Base-by-base conservation (phyloP, 2,329 filamentous ascomycete species). In the Ophiosphaerella narmari region DNA sequence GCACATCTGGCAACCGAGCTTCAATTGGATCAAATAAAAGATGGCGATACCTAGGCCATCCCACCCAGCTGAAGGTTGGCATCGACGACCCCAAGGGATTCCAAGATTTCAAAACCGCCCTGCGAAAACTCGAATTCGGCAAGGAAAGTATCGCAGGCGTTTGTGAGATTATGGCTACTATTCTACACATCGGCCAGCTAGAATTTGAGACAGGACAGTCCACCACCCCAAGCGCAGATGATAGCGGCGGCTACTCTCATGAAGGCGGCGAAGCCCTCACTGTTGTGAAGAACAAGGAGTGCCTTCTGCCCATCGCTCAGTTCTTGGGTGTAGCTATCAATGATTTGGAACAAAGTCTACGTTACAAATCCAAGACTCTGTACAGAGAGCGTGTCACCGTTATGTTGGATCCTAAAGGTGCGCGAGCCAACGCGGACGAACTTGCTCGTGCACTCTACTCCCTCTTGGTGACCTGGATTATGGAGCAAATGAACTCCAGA, bases 301-400 rank as follows among this genome's bases (percentile, higher is more conserved):
- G 90, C 1, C 80, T 99, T 6, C 81, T 80, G 37, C 90, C 93
- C 40, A 82, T 99, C 46, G 92, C 94, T 9, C 92, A 93, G n/a
- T 99, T 99, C 79, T 79, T 99, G 1, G 94, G 94, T 39, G 88
- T 99, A 6, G 84, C 86, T 63, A 83, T 88, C 8, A 80, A 85
- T 41, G 90, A 96, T 52, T 80, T 99, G 5, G 92, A 99, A 75
- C 86, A 84, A 34, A 96, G 91, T 26, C 80, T 99, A 50, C 91
- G 92, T 3, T 96, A 97, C 80, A 95, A 96, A 77, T 97, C 91
- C 16, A 97, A 96, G 80, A 97, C 94, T 62, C 87, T 99, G 48
- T 90, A 95, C 68, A 89, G 91, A 57, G 94, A 99, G 78, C 88
- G 94, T 46, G 94, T 99, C n/a, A 99, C 94, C 0, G 90, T 99